Base-by-base conservation (phyloP, 257 asterid genomes). In the Schizonepeta tenuifolia region DNA sequence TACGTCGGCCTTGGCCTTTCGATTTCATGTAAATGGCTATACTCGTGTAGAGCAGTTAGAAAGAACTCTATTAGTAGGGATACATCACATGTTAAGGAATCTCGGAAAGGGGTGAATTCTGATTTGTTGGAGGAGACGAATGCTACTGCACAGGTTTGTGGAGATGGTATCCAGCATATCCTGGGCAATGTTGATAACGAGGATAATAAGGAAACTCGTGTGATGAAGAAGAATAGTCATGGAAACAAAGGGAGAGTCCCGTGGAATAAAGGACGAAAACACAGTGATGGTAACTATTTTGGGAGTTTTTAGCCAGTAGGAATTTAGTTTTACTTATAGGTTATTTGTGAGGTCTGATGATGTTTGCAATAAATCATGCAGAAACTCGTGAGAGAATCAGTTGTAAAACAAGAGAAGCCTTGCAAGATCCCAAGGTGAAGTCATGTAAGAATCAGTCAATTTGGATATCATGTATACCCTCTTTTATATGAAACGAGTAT, bases 371-470 rank as follows among this genome's bases (percentile, higher is more conserved):
- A 28, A 31, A 72, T 69, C 22, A 2, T 81, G 81, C 86, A 94
- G 97, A 87, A 85, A 91, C 97, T 47, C 88, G 95, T 55, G 87
- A 83, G 79, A 88, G 73, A 77, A 94, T 94, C 85, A 86, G 86
- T 14, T 83, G 75, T 68, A 82, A 85, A 66, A 94, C 99, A 12
- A 91, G 67, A 86, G 96, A 94, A 88, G 99, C 99, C 79, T 75
- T 94, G 90, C 80, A 75, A 75, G 93, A 91, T 54, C 99, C 99
- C 95, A 91, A 94, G 99, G 99, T 94, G 96, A 91, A 94, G 97
- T 91, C 96, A 82, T 86, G 97, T 91, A 91, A 94, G 98, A 85
- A 85, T 78, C 88, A 73, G 73, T 76, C 73, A 41, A 76, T 73
- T 75, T 78, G 54, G 74, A 65, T 55, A 70, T 20, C 28, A 40